These are phyloP conservation scores for Urochloa ruziziensis DNA, from an alignment of 176 grass and related monocot genomes.

Conservation along the genomic window DNA sequence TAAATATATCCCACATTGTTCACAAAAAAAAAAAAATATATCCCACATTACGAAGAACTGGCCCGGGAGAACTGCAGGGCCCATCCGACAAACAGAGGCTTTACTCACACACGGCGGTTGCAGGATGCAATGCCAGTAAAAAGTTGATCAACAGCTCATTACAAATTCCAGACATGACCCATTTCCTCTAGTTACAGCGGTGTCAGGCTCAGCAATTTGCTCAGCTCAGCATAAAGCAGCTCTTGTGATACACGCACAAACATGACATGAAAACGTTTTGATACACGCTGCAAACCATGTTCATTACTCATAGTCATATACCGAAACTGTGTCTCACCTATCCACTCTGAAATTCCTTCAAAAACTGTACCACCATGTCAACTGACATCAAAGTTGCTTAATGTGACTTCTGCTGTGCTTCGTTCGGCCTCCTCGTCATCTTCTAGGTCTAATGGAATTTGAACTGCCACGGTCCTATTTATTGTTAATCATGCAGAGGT, in stretches of 20 bases:
- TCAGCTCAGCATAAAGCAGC: neutral
- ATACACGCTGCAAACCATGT: neutral
- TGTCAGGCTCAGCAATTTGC: neutral
- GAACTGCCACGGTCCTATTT: conserved; percentile 2
- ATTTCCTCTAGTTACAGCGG: neutral
- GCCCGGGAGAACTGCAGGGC: neutral
- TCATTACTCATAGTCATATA: neutral
- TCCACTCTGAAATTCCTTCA: neutral
- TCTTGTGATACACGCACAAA: neutral
- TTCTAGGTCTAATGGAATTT: neutral
- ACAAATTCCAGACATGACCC: neutral
- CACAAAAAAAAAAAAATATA: too few relatives aligned
- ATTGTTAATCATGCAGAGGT: conserved; percentile 60
- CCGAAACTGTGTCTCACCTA: neutral
- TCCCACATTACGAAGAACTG: neutral
- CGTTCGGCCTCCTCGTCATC: neutral
- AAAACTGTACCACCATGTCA: neutral
- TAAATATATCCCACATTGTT: too few relatives aligned
- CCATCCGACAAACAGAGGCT: neutral
- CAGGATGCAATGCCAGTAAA: too few relatives aligned
- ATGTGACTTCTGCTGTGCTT: neutral
- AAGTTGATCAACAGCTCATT: neutral
- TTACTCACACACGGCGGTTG: neutral
- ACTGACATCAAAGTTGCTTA: neutral
- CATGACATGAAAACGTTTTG: neutral